These are phyloP conservation scores for Wickerhamiella infanticola DNA, from an alignment of 1,139 yeast genomes.

Conservation along the genomic window DNA sequence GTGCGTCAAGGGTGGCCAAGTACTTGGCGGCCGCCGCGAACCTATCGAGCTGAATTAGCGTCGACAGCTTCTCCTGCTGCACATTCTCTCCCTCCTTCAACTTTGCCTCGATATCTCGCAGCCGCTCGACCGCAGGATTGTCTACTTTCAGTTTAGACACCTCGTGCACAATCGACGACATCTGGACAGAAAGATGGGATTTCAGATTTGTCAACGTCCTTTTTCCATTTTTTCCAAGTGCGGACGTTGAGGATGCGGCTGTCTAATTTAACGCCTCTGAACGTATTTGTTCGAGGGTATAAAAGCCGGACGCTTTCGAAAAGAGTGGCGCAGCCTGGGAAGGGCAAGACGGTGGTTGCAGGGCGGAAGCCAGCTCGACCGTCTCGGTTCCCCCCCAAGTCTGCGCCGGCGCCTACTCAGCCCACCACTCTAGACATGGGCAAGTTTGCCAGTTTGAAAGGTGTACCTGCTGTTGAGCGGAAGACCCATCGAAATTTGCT, in stretches of 20 bases:
- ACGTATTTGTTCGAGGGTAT: not conserved
- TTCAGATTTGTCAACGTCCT: too few species aligned
- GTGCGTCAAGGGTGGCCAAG: constrained; percentile 9
- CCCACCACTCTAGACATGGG: constrained; percentile 18
- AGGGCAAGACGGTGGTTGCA: constrained; percentile 2
- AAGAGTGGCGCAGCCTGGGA: constrained; percentile 6
- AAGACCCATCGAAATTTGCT: constrained; percentile 25
- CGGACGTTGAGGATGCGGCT: too few species aligned
- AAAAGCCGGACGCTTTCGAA: constrained; percentile 5
- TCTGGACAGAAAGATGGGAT: too few species aligned
- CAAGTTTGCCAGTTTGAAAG: constrained; percentile 23
- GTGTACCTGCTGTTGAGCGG: constrained; percentile 21
- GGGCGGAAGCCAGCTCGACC: not conserved
- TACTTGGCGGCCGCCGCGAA: constrained; percentile 42
- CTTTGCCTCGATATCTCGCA: constrained; percentile 30
- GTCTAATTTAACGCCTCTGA: too few species aligned
- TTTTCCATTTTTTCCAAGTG: not conserved
- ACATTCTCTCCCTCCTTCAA: constrained; percentile 37
- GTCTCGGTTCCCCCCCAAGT: not conserved
- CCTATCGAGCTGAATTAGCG: constrained; percentile 58
- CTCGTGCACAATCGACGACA: constrained; percentile 26
- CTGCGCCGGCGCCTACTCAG: constrained; percentile 1
- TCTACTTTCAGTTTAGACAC: constrained; percentile 32
- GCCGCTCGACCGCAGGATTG: constrained; percentile 31
- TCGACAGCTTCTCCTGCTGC: constrained; percentile 45